phyloP scores from a whole-genome alignment of 768 basidiomycete genomes.

The Holtermanniella nyarrowii region DNA sequence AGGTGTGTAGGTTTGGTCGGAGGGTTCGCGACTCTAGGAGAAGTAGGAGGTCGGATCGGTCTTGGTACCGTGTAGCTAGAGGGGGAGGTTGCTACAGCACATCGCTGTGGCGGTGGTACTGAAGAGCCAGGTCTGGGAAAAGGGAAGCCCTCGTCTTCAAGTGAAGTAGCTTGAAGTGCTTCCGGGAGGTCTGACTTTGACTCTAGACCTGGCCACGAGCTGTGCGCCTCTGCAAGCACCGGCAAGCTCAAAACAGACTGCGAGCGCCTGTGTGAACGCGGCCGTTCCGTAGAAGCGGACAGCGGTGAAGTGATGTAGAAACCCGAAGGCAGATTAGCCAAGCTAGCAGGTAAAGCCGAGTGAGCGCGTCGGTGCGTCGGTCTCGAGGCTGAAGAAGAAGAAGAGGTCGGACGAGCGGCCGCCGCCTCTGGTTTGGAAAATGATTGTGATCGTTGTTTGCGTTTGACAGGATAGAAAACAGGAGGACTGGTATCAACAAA shows the following conservation, averaged over 20 bases:
- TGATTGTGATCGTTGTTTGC: not conserved
- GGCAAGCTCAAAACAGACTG: not conserved
- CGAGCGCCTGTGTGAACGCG: not conserved
- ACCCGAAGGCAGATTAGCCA: not conserved
- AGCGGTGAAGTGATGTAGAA: not conserved
- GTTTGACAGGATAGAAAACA: conserved; percentile 8
- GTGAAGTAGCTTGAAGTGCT: too few relatives aligned
- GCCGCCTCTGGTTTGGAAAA: not conserved
- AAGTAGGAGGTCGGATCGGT: too few relatives aligned
- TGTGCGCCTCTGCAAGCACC: not conserved
- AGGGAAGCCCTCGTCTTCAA: too few relatives aligned
- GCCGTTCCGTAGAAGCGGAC: not conserved
- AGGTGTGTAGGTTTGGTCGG: too few relatives aligned
- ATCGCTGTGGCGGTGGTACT: too few relatives aligned
- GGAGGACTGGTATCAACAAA: conserved; percentile 16
- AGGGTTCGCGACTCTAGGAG: too few relatives aligned
- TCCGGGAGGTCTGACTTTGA: too few relatives aligned
- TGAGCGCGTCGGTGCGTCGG: not conserved
- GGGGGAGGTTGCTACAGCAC: too few relatives aligned
- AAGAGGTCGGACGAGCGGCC: too few relatives aligned
- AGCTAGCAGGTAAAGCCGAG: not conserved
- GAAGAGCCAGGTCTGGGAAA: too few relatives aligned
- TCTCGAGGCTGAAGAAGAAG: not conserved
- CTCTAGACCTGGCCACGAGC: too few relatives aligned
- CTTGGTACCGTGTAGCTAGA: too few relatives aligned